Conservation (phyloP, 495 filamentous ascomycete genomes). For the Lasiosphaeria miniovina region DNA sequence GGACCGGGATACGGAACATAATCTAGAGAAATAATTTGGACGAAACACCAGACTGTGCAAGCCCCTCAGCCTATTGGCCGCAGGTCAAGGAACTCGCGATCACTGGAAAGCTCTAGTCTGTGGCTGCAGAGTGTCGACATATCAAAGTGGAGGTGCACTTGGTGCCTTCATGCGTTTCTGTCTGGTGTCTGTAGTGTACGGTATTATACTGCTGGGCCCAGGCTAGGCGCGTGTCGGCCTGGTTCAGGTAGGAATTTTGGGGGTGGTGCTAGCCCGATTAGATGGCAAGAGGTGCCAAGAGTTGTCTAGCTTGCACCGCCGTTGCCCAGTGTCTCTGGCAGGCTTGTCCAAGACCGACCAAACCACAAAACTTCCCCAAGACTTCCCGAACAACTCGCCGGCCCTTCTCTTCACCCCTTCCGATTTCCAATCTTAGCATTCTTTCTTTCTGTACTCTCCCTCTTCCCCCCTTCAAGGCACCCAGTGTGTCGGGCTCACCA, state of each 20-base stretch:
- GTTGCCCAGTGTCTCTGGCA: conserved; percentile 16
- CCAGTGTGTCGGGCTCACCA: conserved; percentile 10
- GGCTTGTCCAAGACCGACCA: conserved; percentile 5
- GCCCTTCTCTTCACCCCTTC: conserved; percentile 28
- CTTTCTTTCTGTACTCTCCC: conserved; percentile 33
- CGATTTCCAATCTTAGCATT: conserved; percentile 42
- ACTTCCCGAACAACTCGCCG: conserved; percentile 19
- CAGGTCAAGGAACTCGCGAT: too few relatives aligned
- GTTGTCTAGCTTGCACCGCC: conserved; percentile 20
- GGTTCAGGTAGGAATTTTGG: not conserved
- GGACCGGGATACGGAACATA: too few relatives aligned
- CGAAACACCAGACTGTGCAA: too few relatives aligned
- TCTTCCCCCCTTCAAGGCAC: conserved; percentile 10
- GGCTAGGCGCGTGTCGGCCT: conserved; percentile 18
- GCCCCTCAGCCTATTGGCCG: too few relatives aligned
- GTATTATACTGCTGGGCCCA: conserved; percentile 18
- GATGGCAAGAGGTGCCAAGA: conserved; percentile 22
- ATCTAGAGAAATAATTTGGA: too few relatives aligned
- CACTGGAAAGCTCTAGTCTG: too few relatives aligned
- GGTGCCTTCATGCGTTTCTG: too few relatives aligned
- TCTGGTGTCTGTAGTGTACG: too few relatives aligned
- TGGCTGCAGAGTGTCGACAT: too few relatives aligned
- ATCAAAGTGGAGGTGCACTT: too few relatives aligned
- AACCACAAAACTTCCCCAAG: conserved; percentile 13
- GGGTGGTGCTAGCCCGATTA: conserved; percentile 15